Evolutionary conservation across 148 eudicot species (phyloP), one percentile per base, ranked within the genome.

Genomic region (Vaccinium corymbosum): DNA sequence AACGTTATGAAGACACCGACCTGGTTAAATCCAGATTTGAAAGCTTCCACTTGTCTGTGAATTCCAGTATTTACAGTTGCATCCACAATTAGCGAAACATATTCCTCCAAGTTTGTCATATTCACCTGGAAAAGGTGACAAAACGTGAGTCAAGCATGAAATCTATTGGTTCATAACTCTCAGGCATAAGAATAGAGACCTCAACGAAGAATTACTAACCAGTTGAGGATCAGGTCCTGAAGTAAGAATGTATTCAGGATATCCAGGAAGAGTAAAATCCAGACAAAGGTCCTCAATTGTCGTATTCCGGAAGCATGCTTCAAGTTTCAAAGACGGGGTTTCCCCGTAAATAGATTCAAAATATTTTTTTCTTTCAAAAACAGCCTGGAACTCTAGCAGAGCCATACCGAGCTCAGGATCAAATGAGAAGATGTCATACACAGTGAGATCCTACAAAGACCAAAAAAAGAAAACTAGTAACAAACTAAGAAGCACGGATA

Each of bases 261-360:
- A 97, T 57, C 99, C 99, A 83, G 98, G 99, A 85, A 97, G 92
- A 29, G 95, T 85, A 88, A 92, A 97, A 87, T 97, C 97, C 84
- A 97, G 95, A 84, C 89, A 93, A 38, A 97, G 93, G 75, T 97
- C 99, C 85, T 93, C 95, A 82, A 97, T 91, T 66, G 83, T 87
- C 20, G 94, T 88, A 85, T 86, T 84, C 79, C 92, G 87, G 83
- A 93, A 92, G 87, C 88, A 81, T 75, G 87, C 82, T 64, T 88
- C 86, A 55, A 76, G 79, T 80, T 78, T 82, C 46, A 82, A 46
- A 49, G 80, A 68, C 27, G 84, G 76, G 57, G 80, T 85, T 52
- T 88, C 88, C 76, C 76, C 89, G 75, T 81, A 42, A 76, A 80
- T 83, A 57, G 89, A 82, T 86, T 88, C 86, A 83, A 89, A 49